Conservation (phyloP, 495 filamentous ascomycete genomes). For the Neurospora sp. region DNA sequence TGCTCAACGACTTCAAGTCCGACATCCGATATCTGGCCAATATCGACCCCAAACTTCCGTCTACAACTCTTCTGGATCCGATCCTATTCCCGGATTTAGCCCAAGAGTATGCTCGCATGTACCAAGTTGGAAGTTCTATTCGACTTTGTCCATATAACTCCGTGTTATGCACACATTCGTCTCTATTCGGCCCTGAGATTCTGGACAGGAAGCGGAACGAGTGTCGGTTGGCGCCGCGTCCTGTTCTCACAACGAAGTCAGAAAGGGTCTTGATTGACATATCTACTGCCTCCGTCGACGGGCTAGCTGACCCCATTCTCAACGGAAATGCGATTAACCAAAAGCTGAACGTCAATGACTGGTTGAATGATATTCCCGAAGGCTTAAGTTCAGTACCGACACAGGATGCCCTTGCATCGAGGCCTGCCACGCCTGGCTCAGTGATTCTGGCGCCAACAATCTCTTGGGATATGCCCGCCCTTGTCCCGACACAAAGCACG, state of each 20-base stretch:
- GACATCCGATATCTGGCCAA: slow-evolving; percentile 24
- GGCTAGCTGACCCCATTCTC: neutral
- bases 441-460: neutral
- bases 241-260: neutral
- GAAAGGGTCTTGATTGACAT: neutral
- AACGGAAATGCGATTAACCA: neutral
- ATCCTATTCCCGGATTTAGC: neutral
- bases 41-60: slow-evolving; percentile 10
- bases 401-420: neutral
- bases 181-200: slow-evolving; percentile 4
- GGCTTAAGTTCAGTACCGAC: neutral
- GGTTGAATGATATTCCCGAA: neutral
- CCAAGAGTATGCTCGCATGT: slow-evolving; percentile 9
- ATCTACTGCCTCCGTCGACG: neutral
- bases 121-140: slow-evolving; percentile 7
- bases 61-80: slow-evolving; percentile 8
- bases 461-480: slow-evolving; percentile 6
- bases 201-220: neutral
- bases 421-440: neutral
- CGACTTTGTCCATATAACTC: slow-evolving; percentile 11
- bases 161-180: neutral
- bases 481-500: slow-evolving; percentile 3
- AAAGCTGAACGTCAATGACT: neutral
- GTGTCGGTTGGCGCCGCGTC: neutral
- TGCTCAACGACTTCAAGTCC: neutral